A percentile compares a stretch with the other conserved stretches of the same genome.
Conservation (phyloP, 2,329 filamentous ascomycete species). For the Hymenoscyphus albidus region DNA sequence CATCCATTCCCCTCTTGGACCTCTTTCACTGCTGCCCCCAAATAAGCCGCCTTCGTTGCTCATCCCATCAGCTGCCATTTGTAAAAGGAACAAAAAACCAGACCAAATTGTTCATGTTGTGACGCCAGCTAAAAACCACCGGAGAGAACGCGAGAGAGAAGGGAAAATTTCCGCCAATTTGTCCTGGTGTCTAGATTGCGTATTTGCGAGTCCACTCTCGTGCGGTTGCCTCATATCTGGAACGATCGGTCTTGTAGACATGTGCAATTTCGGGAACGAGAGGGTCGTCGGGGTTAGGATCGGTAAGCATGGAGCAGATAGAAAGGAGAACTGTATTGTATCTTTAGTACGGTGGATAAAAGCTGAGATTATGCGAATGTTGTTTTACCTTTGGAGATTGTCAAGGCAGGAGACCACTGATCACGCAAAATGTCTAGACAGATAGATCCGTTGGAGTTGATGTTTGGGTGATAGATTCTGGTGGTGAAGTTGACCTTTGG, state of each 20-base stretch:
- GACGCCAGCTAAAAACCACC: conserved; percentile 30
- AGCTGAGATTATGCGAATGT: background rate
- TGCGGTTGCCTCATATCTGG: conserved; percentile 92
- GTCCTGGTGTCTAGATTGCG: conserved; percentile 63
- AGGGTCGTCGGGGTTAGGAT: conserved; percentile 98
- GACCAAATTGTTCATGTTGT: conserved; percentile 24
- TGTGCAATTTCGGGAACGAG: conserved; percentile 98
- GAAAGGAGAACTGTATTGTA: conserved; percentile 74
- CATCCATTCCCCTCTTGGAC: background rate
- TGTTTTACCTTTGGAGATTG: conserved; percentile 87
- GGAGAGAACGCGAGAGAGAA: conserved; percentile 26
- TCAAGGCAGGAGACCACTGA: conserved; percentile 98
- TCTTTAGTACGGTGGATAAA: background rate
- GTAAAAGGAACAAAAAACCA: conserved; percentile 7
- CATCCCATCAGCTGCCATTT: background rate
- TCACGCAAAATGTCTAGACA: conserved; percentile 97
- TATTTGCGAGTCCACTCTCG: conserved; percentile 99
- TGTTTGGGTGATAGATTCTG: conserved; percentile 99
- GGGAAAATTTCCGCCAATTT: conserved; percentile 15
- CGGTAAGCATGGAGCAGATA: conserved; percentile 99
- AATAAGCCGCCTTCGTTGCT: background rate
- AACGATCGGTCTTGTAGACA: conserved; percentile 98
- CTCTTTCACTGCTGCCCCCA: background rate
- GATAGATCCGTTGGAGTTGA: conserved; percentile 99
- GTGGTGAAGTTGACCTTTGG: conserved; percentile 99